Evolutionary conservation across 306 rosid species (phyloP).

Genomic region (Vachellia pachyceras): DNA sequence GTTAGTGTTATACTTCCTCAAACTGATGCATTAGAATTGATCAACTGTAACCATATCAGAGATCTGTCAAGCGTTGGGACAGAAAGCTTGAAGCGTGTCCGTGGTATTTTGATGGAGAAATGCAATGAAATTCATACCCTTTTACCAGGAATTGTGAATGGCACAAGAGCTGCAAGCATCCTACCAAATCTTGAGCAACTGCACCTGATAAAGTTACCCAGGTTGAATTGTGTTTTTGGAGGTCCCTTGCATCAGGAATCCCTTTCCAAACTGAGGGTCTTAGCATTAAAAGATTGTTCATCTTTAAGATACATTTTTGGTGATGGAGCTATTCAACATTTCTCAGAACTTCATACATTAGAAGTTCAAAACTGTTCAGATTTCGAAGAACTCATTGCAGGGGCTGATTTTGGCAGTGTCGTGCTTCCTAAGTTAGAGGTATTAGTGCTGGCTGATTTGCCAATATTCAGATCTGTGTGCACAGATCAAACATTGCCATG

Average conservation of each 20-base stretch:
- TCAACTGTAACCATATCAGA: constrained; percentile 17
- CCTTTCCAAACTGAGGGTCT: neutral
- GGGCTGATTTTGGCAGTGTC: neutral
- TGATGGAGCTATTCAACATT: neutral
- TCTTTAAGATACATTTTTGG: constrained; percentile 17
- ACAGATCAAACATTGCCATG: neutral
- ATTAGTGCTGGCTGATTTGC: constrained; percentile 3
- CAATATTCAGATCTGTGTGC: neutral
- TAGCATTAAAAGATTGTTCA: neutral
- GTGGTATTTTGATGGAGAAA: constrained; percentile 34
- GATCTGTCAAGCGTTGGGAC: constrained; percentile 25
- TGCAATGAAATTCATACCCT: constrained; percentile 30
- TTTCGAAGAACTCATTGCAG: constrained; percentile 9
- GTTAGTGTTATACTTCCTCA: constrained; percentile 30
- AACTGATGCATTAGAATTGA: constrained; percentile 42
- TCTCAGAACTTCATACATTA: constrained; percentile 6
- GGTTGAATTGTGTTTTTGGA: neutral
- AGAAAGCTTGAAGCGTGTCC: constrained; percentile 16
- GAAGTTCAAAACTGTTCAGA: constrained; percentile 12
- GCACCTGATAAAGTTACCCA: neutral
- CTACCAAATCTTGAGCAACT: constrained; percentile 8
- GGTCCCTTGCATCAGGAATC: constrained; percentile 10
- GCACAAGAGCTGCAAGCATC: neutral
- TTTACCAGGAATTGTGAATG: constrained; percentile 7
- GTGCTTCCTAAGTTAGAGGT: constrained; percentile 18